A percentile compares a stretch with the other conserved stretches of the same genome.
Conservation (phyloP, 1,139 yeast species). For the Geotrichum klebahnii region DNA sequence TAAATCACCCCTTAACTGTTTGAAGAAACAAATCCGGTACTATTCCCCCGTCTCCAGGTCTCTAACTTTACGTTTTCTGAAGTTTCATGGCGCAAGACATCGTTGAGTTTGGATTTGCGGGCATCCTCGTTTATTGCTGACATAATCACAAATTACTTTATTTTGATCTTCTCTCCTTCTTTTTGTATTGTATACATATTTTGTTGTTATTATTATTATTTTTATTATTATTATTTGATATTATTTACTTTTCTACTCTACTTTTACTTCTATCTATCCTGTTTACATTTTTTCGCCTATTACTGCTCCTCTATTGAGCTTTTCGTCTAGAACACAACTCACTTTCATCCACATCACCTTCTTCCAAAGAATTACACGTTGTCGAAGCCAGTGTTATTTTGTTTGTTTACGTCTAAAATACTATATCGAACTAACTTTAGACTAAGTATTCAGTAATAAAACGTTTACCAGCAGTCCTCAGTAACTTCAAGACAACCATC, state of each 20-base stretch:
- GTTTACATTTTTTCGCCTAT: too few relatives aligned
- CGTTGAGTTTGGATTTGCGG: not conserved
- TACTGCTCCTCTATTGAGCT: not conserved
- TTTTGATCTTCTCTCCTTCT: conserved; percentile 5
- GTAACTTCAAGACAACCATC: not conserved
- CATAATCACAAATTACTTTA: not conserved
- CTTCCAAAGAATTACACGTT: not conserved
- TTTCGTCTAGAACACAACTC: not conserved
- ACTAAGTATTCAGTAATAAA: not conserved
- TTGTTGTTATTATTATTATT: not conserved
- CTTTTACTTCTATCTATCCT: not conserved
- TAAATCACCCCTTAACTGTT: not conserved
- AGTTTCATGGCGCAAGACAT: conserved; percentile 2
- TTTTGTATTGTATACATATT: not conserved
- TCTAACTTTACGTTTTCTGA: not conserved
- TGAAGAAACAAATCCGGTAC: not conserved
- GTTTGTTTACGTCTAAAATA: not conserved
- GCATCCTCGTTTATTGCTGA: conserved; percentile 1
- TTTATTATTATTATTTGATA: not conserved
- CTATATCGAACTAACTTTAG: not conserved
- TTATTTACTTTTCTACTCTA: not conserved
- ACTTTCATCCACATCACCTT: not conserved
- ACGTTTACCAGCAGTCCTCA: not conserved
- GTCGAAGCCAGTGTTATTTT: not conserved
- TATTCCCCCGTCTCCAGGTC: too few relatives aligned